These are phyloP conservation scores for Paraurostyla sp. DNA, from an alignment of 73 alveolate species.

Conservation along the genomic window DNA sequence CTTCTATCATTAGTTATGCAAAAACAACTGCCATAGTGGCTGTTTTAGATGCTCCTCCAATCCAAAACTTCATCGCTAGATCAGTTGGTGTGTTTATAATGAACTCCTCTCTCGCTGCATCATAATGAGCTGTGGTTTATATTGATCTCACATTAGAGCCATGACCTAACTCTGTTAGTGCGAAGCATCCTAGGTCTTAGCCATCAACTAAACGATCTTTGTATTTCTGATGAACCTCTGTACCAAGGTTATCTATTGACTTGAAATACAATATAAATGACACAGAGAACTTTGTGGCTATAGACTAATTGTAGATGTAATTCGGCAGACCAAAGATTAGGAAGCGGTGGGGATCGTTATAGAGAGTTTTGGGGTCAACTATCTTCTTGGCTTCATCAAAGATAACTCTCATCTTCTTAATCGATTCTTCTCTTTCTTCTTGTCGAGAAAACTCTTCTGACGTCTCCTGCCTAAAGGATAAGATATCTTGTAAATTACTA, in stretches of 20 bases:
- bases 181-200: conserved; percentile 73
- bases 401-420: conserved; percentile 45
- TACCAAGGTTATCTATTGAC: conserved; percentile 50
- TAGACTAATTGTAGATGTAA: conserved; percentile 17
- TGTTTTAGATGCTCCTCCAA: conserved; percentile 71
- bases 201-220: conserved; percentile 20
- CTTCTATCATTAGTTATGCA: conserved; percentile 70
- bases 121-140: conserved; percentile 67
- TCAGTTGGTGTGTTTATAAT: conserved; percentile 67
- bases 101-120: conserved; percentile 43
- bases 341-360: conserved; percentile 37
- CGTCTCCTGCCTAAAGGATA: conserved; percentile 21
- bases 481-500: neutral
- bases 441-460: conserved; percentile 32
- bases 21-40: conserved; percentile 64
- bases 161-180: conserved; percentile 77
- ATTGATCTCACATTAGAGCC: conserved; percentile 77
- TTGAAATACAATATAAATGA: conserved; percentile 14
- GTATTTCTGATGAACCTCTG: conserved; percentile 40
- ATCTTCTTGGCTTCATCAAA: conserved; percentile 39
- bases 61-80: conserved; percentile 67
- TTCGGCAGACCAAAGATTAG: neutral
- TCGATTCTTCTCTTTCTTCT: conserved; percentile 28
- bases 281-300: conserved; percentile 47
- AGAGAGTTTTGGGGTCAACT: neutral